Conservation (phyloP, 2,329 filamentous ascomycete species). For the Purpureocillium takamizusanense region DNA sequence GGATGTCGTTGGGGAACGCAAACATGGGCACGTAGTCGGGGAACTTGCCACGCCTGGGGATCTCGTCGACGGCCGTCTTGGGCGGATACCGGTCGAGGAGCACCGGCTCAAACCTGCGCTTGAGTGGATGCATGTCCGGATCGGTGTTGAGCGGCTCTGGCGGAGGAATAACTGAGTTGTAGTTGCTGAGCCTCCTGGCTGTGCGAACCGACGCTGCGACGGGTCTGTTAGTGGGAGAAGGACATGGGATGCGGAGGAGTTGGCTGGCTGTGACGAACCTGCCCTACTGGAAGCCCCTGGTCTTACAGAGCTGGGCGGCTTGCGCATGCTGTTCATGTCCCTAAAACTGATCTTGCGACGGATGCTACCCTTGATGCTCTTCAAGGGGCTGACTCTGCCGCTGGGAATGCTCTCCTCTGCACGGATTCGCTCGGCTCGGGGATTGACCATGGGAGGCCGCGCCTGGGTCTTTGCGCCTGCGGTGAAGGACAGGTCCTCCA, state of each 20-base stretch:
- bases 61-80: slow-evolving; percentile 70
- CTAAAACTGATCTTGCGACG: slow-evolving; percentile 84
- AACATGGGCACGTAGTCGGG: slow-evolving; percentile 99
- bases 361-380: slow-evolving; percentile 71
- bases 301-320: slow-evolving; percentile 68
- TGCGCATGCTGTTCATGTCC: slow-evolving; percentile 92
- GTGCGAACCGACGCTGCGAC: slow-evolving; percentile 60
- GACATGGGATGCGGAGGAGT: neutral
- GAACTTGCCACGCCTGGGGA: slow-evolving; percentile 72
- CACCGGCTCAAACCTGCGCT: slow-evolving; percentile 91
- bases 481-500: slow-evolving; percentile 84
- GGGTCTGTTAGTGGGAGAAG: slow-evolving; percentile 16
- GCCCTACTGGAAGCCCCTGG: slow-evolving; percentile 46
- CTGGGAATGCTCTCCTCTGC: slow-evolving; percentile 54
- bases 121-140: slow-evolving; percentile 90
- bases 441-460: slow-evolving; percentile 64
- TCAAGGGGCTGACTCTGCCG: slow-evolving; percentile 46
- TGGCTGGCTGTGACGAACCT: slow-evolving; percentile 27
- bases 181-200: slow-evolving; percentile 84
- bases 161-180: slow-evolving; percentile 93
- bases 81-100: slow-evolving; percentile 89
- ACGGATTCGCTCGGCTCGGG: slow-evolving; percentile 73
- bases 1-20: slow-evolving; percentile 95
- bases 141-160: slow-evolving; percentile 85
- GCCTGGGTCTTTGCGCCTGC: slow-evolving; percentile 70